Evolutionary conservation across 495 filamentous ascomycete species (phyloP).

Genomic region (Tuber calosporum): DNA sequence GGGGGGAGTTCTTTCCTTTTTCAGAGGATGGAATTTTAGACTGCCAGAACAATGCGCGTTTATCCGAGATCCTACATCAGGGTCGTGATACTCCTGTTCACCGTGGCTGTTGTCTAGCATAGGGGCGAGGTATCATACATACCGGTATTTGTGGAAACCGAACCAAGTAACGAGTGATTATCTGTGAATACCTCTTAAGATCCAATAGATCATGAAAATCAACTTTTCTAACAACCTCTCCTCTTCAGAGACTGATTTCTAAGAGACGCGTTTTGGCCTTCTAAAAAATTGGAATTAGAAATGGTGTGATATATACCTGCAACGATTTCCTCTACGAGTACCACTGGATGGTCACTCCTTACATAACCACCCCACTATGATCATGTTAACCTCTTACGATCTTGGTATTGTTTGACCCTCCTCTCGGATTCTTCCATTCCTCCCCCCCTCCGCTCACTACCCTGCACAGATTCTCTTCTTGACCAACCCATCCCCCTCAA

Average conservation of each 20-base stretch:
- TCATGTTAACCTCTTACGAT: not conserved
- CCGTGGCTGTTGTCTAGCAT: rapidly evolving
- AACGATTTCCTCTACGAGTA: not conserved
- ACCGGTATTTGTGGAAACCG: too few species aligned
- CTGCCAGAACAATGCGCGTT: too few species aligned
- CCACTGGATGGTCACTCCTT: not conserved
- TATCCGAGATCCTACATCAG: not conserved
- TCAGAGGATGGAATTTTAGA: not conserved
- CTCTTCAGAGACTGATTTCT: not conserved
- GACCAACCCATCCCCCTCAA: too few species aligned
- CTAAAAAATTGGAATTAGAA: not conserved
- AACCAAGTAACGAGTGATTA: not conserved
- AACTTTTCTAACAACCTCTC: too few species aligned
- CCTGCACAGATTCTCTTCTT: not conserved
- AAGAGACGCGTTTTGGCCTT: not conserved
- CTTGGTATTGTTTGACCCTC: not conserved
- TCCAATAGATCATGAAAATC: not conserved
- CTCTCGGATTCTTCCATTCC: not conserved
- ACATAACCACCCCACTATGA: not conserved
- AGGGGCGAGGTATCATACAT: not conserved
- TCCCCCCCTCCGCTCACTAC: not conserved
- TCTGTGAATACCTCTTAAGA: not conserved
- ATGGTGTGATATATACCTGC: too few species aligned
- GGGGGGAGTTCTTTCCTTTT: too few species aligned
- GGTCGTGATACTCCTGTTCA: not conserved